Evolutionary conservation across 208 protist species (phyloP).

Genomic region (Trypanosoma platydactyli): DNA sequence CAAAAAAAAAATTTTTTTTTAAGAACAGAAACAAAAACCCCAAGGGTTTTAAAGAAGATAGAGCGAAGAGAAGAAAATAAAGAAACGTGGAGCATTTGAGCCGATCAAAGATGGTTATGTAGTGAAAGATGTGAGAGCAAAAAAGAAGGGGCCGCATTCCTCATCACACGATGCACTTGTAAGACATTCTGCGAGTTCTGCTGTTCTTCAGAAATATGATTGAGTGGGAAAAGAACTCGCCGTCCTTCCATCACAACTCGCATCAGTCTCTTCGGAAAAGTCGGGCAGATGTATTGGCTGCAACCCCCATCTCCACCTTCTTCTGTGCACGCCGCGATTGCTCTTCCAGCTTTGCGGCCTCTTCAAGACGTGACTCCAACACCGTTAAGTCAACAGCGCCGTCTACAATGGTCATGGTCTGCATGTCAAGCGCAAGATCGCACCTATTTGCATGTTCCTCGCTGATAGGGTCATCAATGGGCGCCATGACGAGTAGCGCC

Average conservation of each 20-base stretch:
- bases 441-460: constrained; percentile 60
- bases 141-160: no score
- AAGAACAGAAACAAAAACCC: no score
- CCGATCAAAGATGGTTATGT: no score
- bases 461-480: constrained; percentile 74
- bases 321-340: constrained; percentile 26
- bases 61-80: no score
- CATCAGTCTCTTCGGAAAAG: constrained; percentile 37
- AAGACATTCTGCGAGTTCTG: no score
- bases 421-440: constrained; percentile 53
- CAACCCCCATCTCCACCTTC: constrained; percentile 32
- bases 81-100: no score
- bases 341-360: constrained; percentile 22
- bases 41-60: no score
- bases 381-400: constrained; percentile 61
- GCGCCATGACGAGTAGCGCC: constrained; percentile 37
- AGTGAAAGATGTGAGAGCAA: no score
- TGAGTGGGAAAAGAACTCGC: not conserved
- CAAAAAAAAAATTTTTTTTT: no score
- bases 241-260: not conserved
- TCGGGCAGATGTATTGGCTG: constrained; percentile 47
- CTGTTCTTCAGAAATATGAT: no score
- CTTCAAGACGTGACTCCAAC: constrained; percentile 39
- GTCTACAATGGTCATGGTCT: constrained; percentile 70
- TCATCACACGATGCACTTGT: no score